Base-by-base conservation (phyloP, 106 monocot genomes). In the Acorus calamus region DNA sequence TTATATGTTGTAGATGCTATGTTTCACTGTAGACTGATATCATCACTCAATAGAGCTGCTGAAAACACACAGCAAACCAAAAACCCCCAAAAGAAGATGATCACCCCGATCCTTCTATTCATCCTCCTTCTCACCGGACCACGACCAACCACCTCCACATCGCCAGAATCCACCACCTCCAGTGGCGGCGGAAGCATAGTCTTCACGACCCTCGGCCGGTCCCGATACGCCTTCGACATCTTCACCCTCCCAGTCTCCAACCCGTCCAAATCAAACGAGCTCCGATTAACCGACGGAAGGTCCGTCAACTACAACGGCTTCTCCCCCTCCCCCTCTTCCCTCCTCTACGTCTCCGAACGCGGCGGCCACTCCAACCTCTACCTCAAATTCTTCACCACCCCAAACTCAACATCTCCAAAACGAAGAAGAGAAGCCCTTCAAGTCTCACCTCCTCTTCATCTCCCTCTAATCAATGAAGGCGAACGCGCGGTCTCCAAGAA, bases 301-400 rank as follows among this genome's bases (percentile, higher is more conserved):
- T 96, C 94, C 60, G 84, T 96, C 73, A 96, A 96, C 74, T 90
- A 74, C 81, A 90, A 96, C 80, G 94, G 94, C 61, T 80, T 77
- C 77, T 96, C 87, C 84, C 73, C 73, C 44, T 47, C 77, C 28
- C 51, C 68, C 57, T 5, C 74, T 11, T 73, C 73, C 62, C 53
- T 90, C 66, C 68, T 94, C 76, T 84, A 82, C 65, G 80, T 84
- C 58, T 68, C 73, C 59, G 94, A 90, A 71, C 75, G 94, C 74
- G 60, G 77, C 73, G 84, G 82, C 63, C 56, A 61, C 48, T 70
- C 74, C 72, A 70, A 69, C 69, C 44, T 87, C 78, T 90, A 84
- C 65, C 64, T 78, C 74, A 73, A 78, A 73, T 53, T 75, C 57
- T 59, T 75, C 46, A 47, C 64, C 49, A 14, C 79, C 47, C 43